Evolutionary conservation across 2,329 filamentous ascomycete genomes (phyloP), one percentile per base, ranked within the genome.

Genomic region (Arachnomyces sp.): DNA sequence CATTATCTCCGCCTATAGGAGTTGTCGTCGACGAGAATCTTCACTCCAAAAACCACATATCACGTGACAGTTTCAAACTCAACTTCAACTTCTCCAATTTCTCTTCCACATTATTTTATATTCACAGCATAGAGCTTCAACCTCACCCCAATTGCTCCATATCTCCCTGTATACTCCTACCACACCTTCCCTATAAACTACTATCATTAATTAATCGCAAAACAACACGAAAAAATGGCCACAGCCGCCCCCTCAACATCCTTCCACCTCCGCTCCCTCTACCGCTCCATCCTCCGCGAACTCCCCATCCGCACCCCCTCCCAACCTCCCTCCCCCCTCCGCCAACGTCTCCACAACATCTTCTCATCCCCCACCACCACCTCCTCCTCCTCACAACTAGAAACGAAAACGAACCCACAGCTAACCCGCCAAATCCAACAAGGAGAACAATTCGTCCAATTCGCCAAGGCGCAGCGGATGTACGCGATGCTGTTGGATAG

Each of bases 241-340:
- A 38, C 20, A 2, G 50, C 49, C 47, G 38, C 49, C 31, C 14
- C 45, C 18, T 38, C 41, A 34, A 45, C 52, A 28, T 32, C 61
- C 34, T 54, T 64, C 30, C 61, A 71, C 46, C 60, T 74, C 31
- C 85, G 86, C 55, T 79, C 86, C 28, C 74, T 94, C 58, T 96
- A 96, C 74, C 85, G 90, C 55, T 76, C 82, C 31, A 73, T 95
- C 57, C 79, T 96, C 41, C 87, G 90, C 62, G 88, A 95, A 68
- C 79, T 95, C 7, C 90, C 90, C 2, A 76, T 82, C 6, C 81
- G 81, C 4, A 71, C 74, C 2, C 61, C 77, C 53, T 70, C 75
- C 48, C 5, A 25, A 25, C 65, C 71, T 16, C 79, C 81, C 30
- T 82, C 86, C 1, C 76, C 79, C 2, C 67, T 93, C 11, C 83